phyloP scores from a whole-genome alignment of 371 early-diverging fungal genomes.

The Mucor piriformis region DNA sequence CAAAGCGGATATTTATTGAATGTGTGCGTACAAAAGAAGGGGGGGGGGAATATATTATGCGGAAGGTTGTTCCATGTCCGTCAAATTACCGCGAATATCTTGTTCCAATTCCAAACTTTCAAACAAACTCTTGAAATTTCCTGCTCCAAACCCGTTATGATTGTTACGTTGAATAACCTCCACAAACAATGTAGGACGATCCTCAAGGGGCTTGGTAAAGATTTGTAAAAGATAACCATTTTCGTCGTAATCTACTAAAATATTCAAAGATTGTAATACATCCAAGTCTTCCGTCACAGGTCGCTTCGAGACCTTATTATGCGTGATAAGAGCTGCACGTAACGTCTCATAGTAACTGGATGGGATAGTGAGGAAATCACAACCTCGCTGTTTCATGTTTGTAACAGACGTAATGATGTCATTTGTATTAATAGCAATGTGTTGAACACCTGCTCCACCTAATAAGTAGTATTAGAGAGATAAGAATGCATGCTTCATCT shows the following conservation, averaged over 20 bases:
- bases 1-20: too few relatives aligned
- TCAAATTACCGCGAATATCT: conserved; percentile 87
- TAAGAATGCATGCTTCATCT: background rate
- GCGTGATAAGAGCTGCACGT: conserved; percentile 63
- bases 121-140: conserved; percentile 97
- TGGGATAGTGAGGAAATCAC: conserved; percentile 91
- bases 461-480: background rate
- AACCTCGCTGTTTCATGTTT: conserved; percentile 84
- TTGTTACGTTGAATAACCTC: conserved; percentile 96
- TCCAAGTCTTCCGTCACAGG: conserved; percentile 85
- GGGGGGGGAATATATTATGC: background rate
- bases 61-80: conserved; percentile 41
- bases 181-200: conserved; percentile 94
- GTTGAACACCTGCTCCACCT: conserved; percentile 89
- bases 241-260: conserved; percentile 96
- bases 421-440: conserved; percentile 90
- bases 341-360: conserved; percentile 89
- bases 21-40: background rate
- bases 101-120: conserved; percentile 95
- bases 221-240: conserved; percentile 95
- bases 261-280: conserved; percentile 79
- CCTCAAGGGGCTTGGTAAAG: conserved; percentile 92
- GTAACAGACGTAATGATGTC: conserved; percentile 86
- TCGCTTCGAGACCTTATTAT: conserved; percentile 60
- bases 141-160: conserved; percentile 96